Evolutionary conservation across 2,329 filamentous ascomycete species (phyloP).

Genomic region (Anisogramma anomala): DNA sequence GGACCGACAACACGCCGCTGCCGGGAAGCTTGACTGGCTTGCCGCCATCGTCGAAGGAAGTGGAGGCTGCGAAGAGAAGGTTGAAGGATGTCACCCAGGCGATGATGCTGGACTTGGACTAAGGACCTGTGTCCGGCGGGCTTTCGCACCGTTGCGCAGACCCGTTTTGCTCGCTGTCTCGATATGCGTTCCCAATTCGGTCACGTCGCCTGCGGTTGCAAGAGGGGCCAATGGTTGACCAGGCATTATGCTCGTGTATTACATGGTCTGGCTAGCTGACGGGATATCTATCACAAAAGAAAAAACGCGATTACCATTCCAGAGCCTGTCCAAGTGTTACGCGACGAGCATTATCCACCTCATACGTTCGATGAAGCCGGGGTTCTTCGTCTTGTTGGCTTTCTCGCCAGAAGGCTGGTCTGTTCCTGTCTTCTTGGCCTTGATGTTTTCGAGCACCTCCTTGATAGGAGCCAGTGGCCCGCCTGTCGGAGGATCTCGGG

Average conservation of each 20-base stretch:
- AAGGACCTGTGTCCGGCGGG: not conserved
- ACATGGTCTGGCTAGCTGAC: not conserved
- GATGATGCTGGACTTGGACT: conserved; percentile 9
- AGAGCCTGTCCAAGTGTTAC: not conserved
- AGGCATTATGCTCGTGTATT: conserved; percentile 2
- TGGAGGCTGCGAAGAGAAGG: conserved; percentile 7
- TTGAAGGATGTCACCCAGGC: conserved; percentile 9
- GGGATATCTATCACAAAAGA: not conserved
- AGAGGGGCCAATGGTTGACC: not conserved
- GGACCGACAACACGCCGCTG: conserved; percentile 6
- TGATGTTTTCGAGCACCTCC: not conserved
- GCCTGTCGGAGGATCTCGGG: not conserved
- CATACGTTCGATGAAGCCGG: conserved; percentile 4
- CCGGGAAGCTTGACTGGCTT: conserved; percentile 10
- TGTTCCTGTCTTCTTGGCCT: not conserved
- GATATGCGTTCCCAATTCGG: not conserved
- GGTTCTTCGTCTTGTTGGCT: not conserved
- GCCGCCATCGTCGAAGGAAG: conserved; percentile 6
- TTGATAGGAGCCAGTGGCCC: conserved; percentile 1
- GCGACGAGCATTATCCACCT: conserved; percentile 5
- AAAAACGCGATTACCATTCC: not conserved
- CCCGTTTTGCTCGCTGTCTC: not conserved
- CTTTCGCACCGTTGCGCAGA: not conserved
- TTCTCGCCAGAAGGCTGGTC: not conserved
- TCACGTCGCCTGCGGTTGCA: not conserved